These are phyloP conservation scores for Fusarium tjaetaba DNA, from an alignment of 2,329 filamentous ascomycete genomes.

Conservation along the genomic window DNA sequence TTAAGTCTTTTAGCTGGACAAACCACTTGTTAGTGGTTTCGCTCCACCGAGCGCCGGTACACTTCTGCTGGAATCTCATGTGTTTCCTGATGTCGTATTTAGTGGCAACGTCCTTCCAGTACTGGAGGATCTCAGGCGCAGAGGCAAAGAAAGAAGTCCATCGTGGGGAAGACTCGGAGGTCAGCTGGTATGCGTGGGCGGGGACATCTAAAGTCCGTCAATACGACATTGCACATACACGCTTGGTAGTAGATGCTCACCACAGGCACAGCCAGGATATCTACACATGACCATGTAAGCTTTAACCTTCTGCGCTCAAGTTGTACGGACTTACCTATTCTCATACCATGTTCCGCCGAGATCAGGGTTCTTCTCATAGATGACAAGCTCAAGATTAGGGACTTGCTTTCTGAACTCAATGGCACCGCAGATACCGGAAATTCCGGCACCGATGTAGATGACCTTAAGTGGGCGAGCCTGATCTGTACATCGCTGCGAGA, in stretches of 20 bases:
- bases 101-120: slow-evolving; percentile 1
- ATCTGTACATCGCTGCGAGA: slow-evolving; percentile 4
- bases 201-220: background rate
- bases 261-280: slow-evolving; percentile 15
- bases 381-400: background rate
- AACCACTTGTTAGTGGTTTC: background rate
- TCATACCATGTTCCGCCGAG: slow-evolving; percentile 19
- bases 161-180: slow-evolving; percentile 1
- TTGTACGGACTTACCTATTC: background rate
- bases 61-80: slow-evolving; percentile 10
- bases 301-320: fast-evolving
- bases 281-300: background rate
- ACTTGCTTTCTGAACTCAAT: slow-evolving; percentile 13
- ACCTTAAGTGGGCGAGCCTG: slow-evolving; percentile 5
- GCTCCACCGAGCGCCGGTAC: background rate
- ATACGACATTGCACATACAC: fast-evolving
- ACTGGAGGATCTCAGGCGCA: slow-evolving; percentile 9
- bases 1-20: slow-evolving; percentile 11
- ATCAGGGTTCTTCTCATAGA: slow-evolving; percentile 19
- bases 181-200: slow-evolving; percentile 7
- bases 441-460: slow-evolving; percentile 6
- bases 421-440: slow-evolving; percentile 5
- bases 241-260: background rate
- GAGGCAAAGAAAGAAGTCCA: slow-evolving; percentile 18
- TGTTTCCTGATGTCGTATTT: slow-evolving; percentile 4